A percentile compares a stretch with the other conserved stretches of the same genome.
phyloP scores from a whole-genome alignment of 2,329 filamentous ascomycete species.

The Xylariaceae sp. region DNA sequence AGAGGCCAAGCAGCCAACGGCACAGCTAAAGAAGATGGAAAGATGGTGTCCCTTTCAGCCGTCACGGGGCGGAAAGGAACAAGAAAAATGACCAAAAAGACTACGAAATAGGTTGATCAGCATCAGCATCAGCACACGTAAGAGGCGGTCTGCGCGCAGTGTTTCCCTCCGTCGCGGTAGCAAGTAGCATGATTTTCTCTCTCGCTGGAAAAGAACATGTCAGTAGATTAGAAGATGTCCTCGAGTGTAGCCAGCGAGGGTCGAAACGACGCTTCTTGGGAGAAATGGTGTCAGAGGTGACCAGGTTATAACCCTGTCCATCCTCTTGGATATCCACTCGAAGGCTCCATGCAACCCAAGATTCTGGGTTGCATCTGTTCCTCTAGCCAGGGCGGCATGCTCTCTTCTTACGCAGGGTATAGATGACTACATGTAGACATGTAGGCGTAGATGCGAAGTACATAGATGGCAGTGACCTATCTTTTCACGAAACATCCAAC shows the following conservation, averaged over 20 bases:
- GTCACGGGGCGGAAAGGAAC: background rate
- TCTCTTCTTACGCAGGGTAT: slow-evolving; percentile 17
- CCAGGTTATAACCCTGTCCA: slow-evolving; percentile 33
- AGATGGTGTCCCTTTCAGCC: slow-evolving; percentile 1
- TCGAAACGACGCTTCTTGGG: background rate
- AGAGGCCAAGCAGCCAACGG: background rate
- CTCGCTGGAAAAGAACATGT: too few relatives aligned
- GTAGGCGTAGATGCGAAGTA: too few relatives aligned
- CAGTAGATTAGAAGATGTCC: too few relatives aligned
- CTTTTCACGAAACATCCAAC: too few relatives aligned
- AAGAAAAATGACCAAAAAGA: background rate
- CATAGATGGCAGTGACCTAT: too few relatives aligned
- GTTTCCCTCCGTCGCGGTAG: too few relatives aligned
- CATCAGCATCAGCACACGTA: too few relatives aligned
- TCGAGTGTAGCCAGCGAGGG: too few relatives aligned
- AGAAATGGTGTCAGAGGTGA: slow-evolving; percentile 16
- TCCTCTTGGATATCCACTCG: slow-evolving; percentile 25
- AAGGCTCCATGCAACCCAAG: slow-evolving; percentile 32
- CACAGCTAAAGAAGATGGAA: background rate
- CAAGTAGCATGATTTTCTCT: too few relatives aligned
- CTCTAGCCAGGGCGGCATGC: slow-evolving; percentile 19
- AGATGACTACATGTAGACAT: background rate
- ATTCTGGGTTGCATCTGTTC: slow-evolving; percentile 30
- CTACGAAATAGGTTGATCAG: background rate
- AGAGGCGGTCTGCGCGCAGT: too few relatives aligned